Conservation (phyloP, 306 rosid genomes). For the Vachellia collinsii region DNA sequence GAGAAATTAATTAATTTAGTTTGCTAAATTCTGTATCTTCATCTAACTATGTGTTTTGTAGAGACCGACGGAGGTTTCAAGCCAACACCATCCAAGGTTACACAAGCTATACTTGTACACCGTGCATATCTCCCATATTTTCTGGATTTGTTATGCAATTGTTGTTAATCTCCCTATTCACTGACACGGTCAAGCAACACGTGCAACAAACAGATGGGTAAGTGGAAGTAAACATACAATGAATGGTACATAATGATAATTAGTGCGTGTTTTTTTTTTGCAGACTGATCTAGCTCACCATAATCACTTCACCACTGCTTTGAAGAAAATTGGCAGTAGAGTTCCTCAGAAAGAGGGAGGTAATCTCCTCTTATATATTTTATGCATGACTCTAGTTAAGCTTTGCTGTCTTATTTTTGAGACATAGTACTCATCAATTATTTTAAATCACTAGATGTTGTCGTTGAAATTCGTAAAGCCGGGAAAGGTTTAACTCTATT, state of each 20-base stretch:
- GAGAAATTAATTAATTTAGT: not conserved
- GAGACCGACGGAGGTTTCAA: slow-evolving; percentile 76
- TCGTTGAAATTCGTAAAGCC: slow-evolving; percentile 38
- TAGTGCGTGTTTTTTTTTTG: slow-evolving; percentile 27
- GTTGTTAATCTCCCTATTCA: not conserved
- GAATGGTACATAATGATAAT: slow-evolving; percentile 4
- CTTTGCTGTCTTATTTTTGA: slow-evolving; percentile 12
- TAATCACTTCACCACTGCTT: slow-evolving; percentile 52
- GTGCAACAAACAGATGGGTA: not conserved
- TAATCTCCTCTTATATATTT: slow-evolving; percentile 17
- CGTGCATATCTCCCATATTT: not conserved
- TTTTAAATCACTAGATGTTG: slow-evolving; percentile 38
- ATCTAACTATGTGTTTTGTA: slow-evolving; percentile 40
- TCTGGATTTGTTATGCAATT: not conserved
- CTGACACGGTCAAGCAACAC: not conserved
- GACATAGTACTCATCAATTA: slow-evolving; percentile 16
- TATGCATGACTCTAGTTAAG: not conserved
- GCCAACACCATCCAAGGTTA: slow-evolving; percentile 65
- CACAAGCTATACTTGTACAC: slow-evolving; percentile 12
- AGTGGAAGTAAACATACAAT: not conserved
- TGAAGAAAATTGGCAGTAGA: slow-evolving; percentile 59
- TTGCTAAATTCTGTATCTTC: not conserved
- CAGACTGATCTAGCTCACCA: slow-evolving; percentile 70
- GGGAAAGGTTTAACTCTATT: slow-evolving; percentile 39
- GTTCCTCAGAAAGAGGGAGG: slow-evolving; percentile 47